These are phyloP conservation scores for Scedosporium dehoogii DNA, from an alignment of 2,329 filamentous ascomycete genomes.

Conservation along the genomic window DNA sequence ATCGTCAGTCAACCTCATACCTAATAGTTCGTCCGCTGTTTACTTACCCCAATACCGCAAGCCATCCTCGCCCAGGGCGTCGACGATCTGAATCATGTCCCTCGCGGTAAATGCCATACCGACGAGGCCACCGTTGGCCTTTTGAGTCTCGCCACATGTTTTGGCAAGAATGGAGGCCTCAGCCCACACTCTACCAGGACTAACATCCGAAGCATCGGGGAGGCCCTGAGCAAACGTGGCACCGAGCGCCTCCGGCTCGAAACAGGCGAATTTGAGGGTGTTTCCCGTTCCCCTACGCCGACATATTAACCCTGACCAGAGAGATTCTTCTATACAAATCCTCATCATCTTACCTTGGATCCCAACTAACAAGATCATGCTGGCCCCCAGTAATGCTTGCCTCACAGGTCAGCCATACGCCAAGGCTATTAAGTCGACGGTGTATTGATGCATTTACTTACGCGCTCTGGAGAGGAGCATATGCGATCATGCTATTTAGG, in stretches of 20 bases:
- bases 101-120: slow-evolving; percentile 24
- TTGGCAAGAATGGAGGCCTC: slow-evolving; percentile 11
- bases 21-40: too few relatives aligned
- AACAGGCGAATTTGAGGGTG: slow-evolving; percentile 14
- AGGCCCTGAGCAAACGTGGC: neutral
- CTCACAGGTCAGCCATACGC: neutral
- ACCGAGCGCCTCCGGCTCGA: slow-evolving; percentile 2
- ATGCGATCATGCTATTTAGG: neutral
- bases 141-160: slow-evolving; percentile 14
- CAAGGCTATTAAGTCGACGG: too few relatives aligned
- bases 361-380: slow-evolving; percentile 14
- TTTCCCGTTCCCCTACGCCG: slow-evolving; percentile 12
- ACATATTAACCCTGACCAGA: neutral
- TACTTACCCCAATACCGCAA: slow-evolving; percentile 24
- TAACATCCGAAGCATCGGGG: slow-evolving; percentile 9
- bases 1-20: neutral
- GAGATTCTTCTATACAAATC: neutral
- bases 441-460: neutral
- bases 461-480: neutral
- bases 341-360: slow-evolving; percentile 11
- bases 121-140: slow-evolving; percentile 16
- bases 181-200: slow-evolving; percentile 13
- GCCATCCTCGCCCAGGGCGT: slow-evolving; percentile 26
- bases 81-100: slow-evolving; percentile 27
- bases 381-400: slow-evolving; percentile 12